phyloP scores from a whole-genome alignment of 495 filamentous ascomycete species.

The Lasiosphaeris hirsuta region DNA sequence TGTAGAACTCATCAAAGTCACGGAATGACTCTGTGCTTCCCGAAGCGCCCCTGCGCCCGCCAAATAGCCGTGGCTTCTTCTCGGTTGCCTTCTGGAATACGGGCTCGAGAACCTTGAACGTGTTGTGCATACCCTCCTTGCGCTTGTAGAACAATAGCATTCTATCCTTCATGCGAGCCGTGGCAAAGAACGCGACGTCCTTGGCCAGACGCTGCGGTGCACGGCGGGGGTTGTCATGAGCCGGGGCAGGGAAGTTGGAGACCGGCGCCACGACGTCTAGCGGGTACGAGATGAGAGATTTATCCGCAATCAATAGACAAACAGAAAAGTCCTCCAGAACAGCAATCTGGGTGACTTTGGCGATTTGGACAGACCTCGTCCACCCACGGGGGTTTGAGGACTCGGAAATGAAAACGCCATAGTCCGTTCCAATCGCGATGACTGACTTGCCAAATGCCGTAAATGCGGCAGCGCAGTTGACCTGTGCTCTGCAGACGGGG shows the following conservation, averaged over 20 bases:
- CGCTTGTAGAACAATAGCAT: conserved; percentile 95
- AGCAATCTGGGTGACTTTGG: conserved; percentile 84
- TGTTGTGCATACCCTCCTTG: conserved; percentile 83
- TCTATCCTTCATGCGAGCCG: conserved; percentile 93
- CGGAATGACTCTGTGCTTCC: conserved; percentile 93
- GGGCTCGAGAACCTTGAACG: conserved; percentile 94
- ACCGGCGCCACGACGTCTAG: conserved; percentile 82
- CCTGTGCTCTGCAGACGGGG: conserved; percentile 75
- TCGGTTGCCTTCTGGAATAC: conserved; percentile 84
- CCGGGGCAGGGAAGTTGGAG: conserved; percentile 57
- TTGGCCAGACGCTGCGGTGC: conserved; percentile 90
- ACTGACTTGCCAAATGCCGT: conserved; percentile 76
- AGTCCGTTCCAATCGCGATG: conserved; percentile 94
- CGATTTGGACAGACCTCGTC: conserved; percentile 72
- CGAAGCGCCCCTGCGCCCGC: conserved; percentile 43
- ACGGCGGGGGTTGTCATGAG: conserved; percentile 61
- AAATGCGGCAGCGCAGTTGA: conserved; percentile 93
- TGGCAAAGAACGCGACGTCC: conserved; percentile 94
- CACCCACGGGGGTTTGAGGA: conserved; percentile 84
- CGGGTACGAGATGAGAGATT: conserved; percentile 88
- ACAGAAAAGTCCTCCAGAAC: conserved; percentile 94
- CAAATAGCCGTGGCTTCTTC: conserved; percentile 68
- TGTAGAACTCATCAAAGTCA: conserved; percentile 98
- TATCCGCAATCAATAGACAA: conserved; percentile 85
- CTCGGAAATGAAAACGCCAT: conserved; percentile 85